Evolutionary conservation across 2,329 filamentous ascomycete genomes (phyloP).

Genomic region (Dothistroma septosporum): DNA sequence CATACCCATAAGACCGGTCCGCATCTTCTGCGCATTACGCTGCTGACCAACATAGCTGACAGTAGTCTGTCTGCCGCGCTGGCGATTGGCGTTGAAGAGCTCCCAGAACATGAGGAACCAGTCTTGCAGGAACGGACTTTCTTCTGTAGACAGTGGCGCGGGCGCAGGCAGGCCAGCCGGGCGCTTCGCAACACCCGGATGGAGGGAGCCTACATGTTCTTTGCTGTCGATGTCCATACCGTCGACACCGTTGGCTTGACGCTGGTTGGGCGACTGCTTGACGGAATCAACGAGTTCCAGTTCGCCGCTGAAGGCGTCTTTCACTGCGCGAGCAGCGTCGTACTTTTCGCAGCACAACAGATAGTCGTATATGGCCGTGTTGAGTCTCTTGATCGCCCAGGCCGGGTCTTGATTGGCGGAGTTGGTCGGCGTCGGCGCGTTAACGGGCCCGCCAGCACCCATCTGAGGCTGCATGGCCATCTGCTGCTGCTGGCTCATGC

Average conservation of each 20-base stretch:
- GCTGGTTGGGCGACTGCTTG: constrained; percentile 59
- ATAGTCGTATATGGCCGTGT: constrained; percentile 89
- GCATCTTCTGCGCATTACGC: constrained; percentile 66
- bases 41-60: constrained; percentile 51
- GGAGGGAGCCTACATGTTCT: constrained; percentile 50
- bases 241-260: constrained; percentile 62
- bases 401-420: constrained; percentile 26
- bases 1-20: constrained; percentile 67
- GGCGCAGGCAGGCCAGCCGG: constrained; percentile 76
- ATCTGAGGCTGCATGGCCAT: constrained; percentile 62
- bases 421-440: constrained; percentile 30
- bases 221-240: constrained; percentile 79
- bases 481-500: constrained; percentile 56
- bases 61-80: constrained; percentile 50
- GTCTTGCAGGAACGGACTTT: constrained; percentile 85
- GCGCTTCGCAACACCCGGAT: constrained; percentile 58
- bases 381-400: constrained; percentile 59
- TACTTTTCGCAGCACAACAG: constrained; percentile 82
- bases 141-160: constrained; percentile 61
- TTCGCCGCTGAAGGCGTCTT: constrained; percentile 43
- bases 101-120: constrained; percentile 99
- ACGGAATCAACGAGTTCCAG: constrained; percentile 45
- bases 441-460: constrained; percentile 46
- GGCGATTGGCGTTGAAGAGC: constrained; percentile 79
- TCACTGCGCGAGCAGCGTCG: constrained; percentile 73